A percentile compares a stretch with the other conserved stretches of the same genome.
phyloP scores from a whole-genome alignment of 1,139 yeast species.

The Kodamaea ohmeri region DNA sequence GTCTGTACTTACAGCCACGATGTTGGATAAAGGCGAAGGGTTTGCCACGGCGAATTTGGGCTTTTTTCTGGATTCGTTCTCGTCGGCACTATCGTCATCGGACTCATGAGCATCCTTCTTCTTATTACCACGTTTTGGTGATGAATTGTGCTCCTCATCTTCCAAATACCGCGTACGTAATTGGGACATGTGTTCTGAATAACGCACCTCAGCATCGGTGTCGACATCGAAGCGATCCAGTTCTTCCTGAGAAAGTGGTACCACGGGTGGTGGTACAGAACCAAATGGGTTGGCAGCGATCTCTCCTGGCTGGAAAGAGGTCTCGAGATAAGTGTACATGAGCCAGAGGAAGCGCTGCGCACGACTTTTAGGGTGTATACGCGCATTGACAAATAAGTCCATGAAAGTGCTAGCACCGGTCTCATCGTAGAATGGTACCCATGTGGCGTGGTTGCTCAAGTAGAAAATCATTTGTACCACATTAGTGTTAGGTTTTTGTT shows the following conservation, averaged over 20 bases:
- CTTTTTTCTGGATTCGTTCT: constrained; percentile 9
- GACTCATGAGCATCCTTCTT: constrained; percentile 28
- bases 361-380: constrained; percentile 56
- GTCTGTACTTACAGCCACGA: constrained; percentile 10
- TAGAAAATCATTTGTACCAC: constrained; percentile 75
- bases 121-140: constrained; percentile 35
- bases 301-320: constrained; percentile 54
- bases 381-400: constrained; percentile 61
- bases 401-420: constrained; percentile 34
- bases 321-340: constrained; percentile 74
- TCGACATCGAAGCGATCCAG: constrained; percentile 59
- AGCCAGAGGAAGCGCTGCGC: constrained; percentile 81
- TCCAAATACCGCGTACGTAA: constrained; percentile 59
- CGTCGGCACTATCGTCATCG: constrained; percentile 13
- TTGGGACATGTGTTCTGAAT: constrained; percentile 66
- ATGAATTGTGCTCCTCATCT: constrained; percentile 40
- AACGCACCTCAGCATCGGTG: constrained; percentile 65
- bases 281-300: constrained; percentile 65
- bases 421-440: constrained; percentile 28
- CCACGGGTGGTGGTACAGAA: constrained; percentile 48
- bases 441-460: constrained; percentile 61
- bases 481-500: constrained; percentile 46
- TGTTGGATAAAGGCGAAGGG: constrained; percentile 21
- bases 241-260: constrained; percentile 37
- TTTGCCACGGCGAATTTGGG: constrained; percentile 10